Evolutionary conservation across 2,329 filamentous ascomycete species (phyloP), one percentile per base, ranked within the genome.

Genomic region (Beauveria australis): DNA sequence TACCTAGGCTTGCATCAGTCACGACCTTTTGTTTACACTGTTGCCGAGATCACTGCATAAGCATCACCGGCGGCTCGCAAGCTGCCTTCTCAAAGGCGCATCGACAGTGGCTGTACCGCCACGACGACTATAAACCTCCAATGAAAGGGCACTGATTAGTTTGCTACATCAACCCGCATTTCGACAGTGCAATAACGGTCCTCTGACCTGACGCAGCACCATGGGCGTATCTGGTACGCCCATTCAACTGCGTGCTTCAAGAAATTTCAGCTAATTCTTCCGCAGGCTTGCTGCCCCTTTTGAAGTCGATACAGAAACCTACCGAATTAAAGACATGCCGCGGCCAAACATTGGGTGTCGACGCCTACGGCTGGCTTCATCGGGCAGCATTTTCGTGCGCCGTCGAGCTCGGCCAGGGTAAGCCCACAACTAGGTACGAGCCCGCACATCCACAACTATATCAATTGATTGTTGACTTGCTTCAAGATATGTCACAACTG

Each of bases 351-450:
- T 82, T 99, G 52, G 95, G 89, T n/a, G 87, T 99, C 41, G 94
- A 99, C 74, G 93, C 89, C 61, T 99, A 99, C 80, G 94, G 93
- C 72, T 99, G 95, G 94, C 86, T 99, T 60, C 94, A 99, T 74
- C 88, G 94, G 66, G 95, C 92, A 59, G 92, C 92, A 52, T 87
- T 95, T 65, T 84, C 90, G 54, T 97, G 93, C 77, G 91, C 93
- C 64, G 85, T 94, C 68, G 94, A 97, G 69, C 82, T 99, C 64
- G 94, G 92, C 41, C 83, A 93, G 68, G 91, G 85, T 68, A 94
- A 91, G 72, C 92, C 91, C 16, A 97, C 92, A 0, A 87, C 84
- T 59, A 95, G 91, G 89, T 95, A 79, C 71, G 83, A 75, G 18
- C 44, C 33, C 43, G 24, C 3, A 16, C 22, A 4, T 51, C 47